phyloP scores from a whole-genome alignment of 441 rosid genomes.

The Arabidopsis hybrid region DNA sequence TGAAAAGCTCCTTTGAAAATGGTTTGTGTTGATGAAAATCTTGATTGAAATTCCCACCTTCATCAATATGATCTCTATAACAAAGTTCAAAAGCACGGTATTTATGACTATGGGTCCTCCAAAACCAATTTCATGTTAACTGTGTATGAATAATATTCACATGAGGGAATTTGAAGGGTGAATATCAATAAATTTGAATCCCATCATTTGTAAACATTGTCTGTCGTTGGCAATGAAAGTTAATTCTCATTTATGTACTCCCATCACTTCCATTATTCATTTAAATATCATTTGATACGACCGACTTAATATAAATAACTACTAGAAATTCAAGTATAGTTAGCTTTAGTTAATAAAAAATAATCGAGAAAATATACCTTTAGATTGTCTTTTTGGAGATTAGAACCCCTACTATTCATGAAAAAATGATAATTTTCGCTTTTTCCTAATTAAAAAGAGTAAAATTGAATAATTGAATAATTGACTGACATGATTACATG shows the following conservation, averaged over 20 bases:
- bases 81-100: constrained; percentile 10
- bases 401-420: not conserved
- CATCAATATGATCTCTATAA: not conserved
- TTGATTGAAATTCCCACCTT: not conserved
- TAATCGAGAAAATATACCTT: not conserved
- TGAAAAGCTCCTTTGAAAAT: not conserved
- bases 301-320: not conserved
- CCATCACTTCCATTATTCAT: constrained; percentile 3
- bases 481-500: constrained; percentile 5
- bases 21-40: not conserved
- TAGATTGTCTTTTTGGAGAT: not conserved
- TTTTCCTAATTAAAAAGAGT: not conserved
- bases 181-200: constrained; percentile 23
- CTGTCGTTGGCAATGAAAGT: constrained; percentile 30
- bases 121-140: constrained; percentile 11
- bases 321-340: not conserved
- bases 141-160: constrained; percentile 10
- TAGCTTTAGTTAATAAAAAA: not conserved
- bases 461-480: constrained; percentile 15
- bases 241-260: constrained; percentile 18
- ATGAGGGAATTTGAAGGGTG: not conserved
- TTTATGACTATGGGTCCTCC: constrained; percentile 14
- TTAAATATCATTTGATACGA: not conserved
- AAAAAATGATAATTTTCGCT: not conserved
- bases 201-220: constrained; percentile 24